These are phyloP conservation scores for Apodospora peruviana DNA, from an alignment of 495 filamentous ascomycete species.

Conservation along the genomic window DNA sequence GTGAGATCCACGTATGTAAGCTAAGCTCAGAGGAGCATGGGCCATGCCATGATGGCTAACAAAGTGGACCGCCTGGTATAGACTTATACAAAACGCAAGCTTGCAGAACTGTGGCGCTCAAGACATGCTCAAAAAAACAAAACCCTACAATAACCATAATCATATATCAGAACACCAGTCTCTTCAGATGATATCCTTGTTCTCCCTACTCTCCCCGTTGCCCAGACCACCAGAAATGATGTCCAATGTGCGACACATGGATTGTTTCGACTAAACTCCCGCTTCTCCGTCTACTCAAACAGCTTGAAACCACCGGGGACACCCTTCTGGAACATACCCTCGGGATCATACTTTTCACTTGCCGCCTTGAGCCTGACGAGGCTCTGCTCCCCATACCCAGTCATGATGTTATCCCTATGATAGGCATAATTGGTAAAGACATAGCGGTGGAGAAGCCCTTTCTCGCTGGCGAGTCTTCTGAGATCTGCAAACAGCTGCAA, in stretches of 20 bases:
- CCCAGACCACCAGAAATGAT: slow-evolving; percentile 7
- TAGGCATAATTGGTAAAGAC: slow-evolving; percentile 38
- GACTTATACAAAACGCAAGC: too few species aligned
- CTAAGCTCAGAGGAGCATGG: too few species aligned
- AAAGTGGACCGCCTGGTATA: too few species aligned
- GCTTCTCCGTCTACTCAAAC: too few species aligned
- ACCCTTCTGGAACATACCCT: slow-evolving; percentile 38
- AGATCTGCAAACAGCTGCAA: slow-evolving; percentile 5
- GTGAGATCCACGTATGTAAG: too few species aligned
- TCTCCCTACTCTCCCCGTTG: slow-evolving; percentile 27
- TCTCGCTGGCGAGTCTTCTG: slow-evolving; percentile 6
- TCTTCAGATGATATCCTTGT: too few species aligned
- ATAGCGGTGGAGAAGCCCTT: slow-evolving; percentile 20
- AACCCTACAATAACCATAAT: too few species aligned
- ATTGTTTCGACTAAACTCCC: background rate
- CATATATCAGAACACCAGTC: too few species aligned
- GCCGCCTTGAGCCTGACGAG: slow-evolving; percentile 29
- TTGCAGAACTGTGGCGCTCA: too few species aligned
- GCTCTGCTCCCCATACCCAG: slow-evolving; percentile 42
- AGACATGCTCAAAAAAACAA: too few species aligned
- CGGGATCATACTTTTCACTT: slow-evolving; percentile 43
- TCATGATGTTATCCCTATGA: slow-evolving; percentile 34
- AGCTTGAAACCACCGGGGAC: slow-evolving; percentile 28
- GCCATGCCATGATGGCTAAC: too few species aligned
- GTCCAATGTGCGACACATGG: too few species aligned